Conservation (phyloP, 164 flowering plant species). For the Warburgia ugandensis region DNA sequence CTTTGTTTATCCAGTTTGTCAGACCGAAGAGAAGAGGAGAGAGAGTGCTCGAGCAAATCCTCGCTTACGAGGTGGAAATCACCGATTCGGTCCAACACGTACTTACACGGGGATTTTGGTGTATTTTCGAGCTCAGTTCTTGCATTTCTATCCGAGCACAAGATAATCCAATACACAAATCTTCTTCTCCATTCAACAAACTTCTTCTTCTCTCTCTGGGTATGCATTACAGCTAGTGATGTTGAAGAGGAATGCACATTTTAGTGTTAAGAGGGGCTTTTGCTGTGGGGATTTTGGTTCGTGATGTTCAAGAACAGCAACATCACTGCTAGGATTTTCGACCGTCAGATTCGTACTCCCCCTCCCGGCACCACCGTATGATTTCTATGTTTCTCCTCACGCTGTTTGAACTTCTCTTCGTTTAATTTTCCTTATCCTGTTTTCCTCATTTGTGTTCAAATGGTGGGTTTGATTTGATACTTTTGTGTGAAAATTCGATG, state of each 20-base stretch:
- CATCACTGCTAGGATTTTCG: slow-evolving; percentile 47
- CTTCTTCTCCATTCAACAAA: no score
- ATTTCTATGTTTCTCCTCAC: neutral
- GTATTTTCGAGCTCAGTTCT: no score
- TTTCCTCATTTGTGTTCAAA: neutral
- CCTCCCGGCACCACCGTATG: slow-evolving; percentile 59
- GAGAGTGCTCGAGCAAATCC: no score
- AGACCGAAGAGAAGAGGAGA: no score
- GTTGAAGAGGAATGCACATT: slow-evolving; percentile 7
- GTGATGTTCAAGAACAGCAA: slow-evolving; percentile 57
- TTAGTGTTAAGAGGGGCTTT: neutral
- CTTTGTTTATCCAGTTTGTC: no score
- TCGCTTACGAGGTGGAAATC: no score
- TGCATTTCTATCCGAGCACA: no score
- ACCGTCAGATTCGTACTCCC: slow-evolving; percentile 59
- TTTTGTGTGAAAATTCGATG: no score
- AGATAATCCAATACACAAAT: no score
- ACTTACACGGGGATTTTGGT: no score
- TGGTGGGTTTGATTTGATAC: no score
- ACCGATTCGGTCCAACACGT: no score
- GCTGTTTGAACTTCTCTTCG: neutral
- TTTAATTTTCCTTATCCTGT: neutral
- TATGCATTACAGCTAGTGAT: neutral
- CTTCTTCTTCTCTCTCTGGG: neutral
- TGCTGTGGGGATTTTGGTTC: neutral